Conservation (phyloP, 2,329 filamentous ascomycete genomes). For the Cladosporium halotolerans region DNA sequence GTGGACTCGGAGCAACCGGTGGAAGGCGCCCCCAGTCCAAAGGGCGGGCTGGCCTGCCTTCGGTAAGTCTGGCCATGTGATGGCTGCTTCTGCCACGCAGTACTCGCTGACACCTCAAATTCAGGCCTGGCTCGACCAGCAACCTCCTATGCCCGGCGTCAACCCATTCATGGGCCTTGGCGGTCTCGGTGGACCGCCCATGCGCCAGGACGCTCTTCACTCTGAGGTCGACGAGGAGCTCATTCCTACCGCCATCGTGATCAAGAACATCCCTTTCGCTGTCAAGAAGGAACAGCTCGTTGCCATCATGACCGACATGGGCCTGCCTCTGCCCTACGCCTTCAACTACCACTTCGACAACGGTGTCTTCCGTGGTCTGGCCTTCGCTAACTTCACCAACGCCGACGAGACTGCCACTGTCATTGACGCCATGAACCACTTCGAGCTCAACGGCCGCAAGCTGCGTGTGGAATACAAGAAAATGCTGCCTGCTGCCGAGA, state of each 20-base stretch:
- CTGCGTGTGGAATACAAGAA: constrained; percentile 98
- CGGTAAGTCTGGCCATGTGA: constrained; percentile 56
- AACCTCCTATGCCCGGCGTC: constrained; percentile 36
- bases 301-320: constrained; percentile 87
- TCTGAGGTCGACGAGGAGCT: constrained; percentile 70
- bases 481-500: constrained; percentile 91
- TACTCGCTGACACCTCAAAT: neutral
- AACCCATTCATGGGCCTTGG: constrained; percentile 40
- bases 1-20: constrained; percentile 22
- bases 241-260: constrained; percentile 96
- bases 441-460: constrained; percentile 91
- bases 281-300: constrained; percentile 95
- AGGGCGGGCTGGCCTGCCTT: constrained; percentile 58
- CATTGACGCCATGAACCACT: constrained; percentile 89
- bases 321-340: constrained; percentile 88
- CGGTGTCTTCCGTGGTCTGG: constrained; percentile 89
- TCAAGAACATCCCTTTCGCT: constrained; percentile 98
- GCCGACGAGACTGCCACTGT: constrained; percentile 88
- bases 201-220: constrained; percentile 41
- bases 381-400: constrained; percentile 97
- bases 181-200: constrained; percentile 30
- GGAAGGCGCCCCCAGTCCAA: constrained; percentile 48
- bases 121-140: constrained; percentile 57
- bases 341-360: constrained; percentile 99
- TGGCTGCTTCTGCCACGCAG: constrained; percentile 54